Evolutionary conservation across 2,329 filamentous ascomycete genomes (phyloP).

Genomic region (Cryphonectria japonica): DNA sequence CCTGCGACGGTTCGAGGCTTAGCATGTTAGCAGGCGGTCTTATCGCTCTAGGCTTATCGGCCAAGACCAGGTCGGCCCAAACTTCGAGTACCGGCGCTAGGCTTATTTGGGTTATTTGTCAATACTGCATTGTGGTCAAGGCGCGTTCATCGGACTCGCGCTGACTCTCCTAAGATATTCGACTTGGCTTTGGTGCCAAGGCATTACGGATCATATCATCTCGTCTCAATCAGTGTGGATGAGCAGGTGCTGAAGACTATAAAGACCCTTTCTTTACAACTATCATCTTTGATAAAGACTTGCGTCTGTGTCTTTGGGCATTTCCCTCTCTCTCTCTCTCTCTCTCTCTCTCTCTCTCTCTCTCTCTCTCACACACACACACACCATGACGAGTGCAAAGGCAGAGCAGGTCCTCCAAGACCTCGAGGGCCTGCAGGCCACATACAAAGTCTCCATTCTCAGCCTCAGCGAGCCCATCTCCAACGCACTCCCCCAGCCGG

Average conservation of each 20-base stretch:
- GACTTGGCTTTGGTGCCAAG: background rate
- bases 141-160: background rate
- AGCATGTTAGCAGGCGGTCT: background rate
- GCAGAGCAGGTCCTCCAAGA: constrained; percentile 49
- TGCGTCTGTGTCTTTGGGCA: background rate
- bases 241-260: background rate
- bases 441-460: constrained; percentile 72
- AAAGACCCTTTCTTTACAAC: background rate
- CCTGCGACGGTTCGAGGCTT: background rate
- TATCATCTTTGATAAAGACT: background rate
- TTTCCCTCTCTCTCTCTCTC: too few relatives aligned
- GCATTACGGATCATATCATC: background rate
- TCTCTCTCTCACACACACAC: background rate
- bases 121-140: background rate
- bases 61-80: background rate
- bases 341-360: too few relatives aligned
- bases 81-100: background rate
- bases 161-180: background rate
- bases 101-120: background rate
- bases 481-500: constrained; percentile 49
- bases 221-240: background rate
- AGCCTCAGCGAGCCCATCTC: constrained; percentile 76
- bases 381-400: constrained; percentile 38
- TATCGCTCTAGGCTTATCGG: constrained; percentile 14
- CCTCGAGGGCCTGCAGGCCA: constrained; percentile 57